Evolutionary conservation across 164 flowering plant genomes (phyloP).

Genomic region (Pachysandra terminalis): DNA sequence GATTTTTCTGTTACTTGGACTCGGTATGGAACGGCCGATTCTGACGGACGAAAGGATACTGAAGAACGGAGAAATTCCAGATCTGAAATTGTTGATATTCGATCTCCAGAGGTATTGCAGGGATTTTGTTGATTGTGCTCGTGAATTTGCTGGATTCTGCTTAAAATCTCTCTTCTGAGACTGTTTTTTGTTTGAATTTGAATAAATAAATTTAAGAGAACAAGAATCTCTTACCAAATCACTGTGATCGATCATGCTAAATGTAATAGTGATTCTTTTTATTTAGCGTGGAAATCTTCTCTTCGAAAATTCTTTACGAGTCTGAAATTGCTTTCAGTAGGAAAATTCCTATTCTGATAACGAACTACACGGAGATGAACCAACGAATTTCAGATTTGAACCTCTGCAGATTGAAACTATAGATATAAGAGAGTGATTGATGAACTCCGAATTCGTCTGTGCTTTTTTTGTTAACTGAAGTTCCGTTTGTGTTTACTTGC

Average conservation of each 20-base stretch:
- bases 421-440: neutral
- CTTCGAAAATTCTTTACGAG: too few relatives aligned
- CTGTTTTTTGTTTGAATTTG: neutral
- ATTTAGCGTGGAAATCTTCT: too few relatives aligned
- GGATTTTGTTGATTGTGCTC: neutral
- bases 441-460: neutral
- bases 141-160: neutral
- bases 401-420: neutral
- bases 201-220: too few relatives aligned
- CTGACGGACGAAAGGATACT: neutral
- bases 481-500: neutral
- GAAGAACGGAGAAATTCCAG: slow-evolving; percentile 3
- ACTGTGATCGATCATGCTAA: neutral
- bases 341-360: neutral
- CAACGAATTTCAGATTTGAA: neutral
- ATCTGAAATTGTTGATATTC: neutral
- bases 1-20: neutral
- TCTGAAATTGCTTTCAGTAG: slow-evolving; percentile 1
- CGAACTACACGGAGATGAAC: neutral
- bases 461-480: neutral
- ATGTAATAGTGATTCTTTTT: too few relatives aligned
- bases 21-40: neutral
- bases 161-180: neutral
- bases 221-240: neutral
- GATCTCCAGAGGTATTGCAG: slow-evolving; percentile 12